phyloP scores from a whole-genome alignment of 2,329 filamentous ascomycete species.

The Aspergillus amoenus region DNA sequence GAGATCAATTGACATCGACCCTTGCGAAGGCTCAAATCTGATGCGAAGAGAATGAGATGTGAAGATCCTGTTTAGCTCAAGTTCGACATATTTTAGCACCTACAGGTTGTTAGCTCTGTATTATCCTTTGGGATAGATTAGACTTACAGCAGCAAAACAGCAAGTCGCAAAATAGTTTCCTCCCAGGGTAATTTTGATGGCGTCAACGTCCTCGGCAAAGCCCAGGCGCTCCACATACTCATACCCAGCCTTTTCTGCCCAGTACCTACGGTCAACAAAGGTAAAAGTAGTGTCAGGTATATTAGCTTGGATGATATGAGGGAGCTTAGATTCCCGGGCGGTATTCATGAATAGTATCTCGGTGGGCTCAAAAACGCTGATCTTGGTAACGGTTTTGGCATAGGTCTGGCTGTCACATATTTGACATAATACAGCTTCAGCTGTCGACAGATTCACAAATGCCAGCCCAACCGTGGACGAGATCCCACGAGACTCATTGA shows the following conservation, averaged over 20 bases:
- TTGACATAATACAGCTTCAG: conserved; percentile 81
- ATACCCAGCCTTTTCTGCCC: conserved; percentile 75
- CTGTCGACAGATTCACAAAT: conserved; percentile 82
- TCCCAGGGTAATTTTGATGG: conserved; percentile 73
- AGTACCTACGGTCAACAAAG: conserved; percentile 72
- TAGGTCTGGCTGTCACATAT: conserved; percentile 94
- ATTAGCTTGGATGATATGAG: conserved; percentile 71
- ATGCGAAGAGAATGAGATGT: conserved; percentile 78
- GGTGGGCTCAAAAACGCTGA: conserved; percentile 75
- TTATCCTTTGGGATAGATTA: neutral
- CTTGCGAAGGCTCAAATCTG: conserved; percentile 82
- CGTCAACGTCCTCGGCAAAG: conserved; percentile 74
- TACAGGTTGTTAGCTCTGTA: conserved; percentile 39
- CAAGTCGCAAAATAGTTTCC: conserved; percentile 87
- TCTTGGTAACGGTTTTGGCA: conserved; percentile 81
- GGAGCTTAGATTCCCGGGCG: conserved; percentile 72
- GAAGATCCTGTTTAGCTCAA: conserved; percentile 67
- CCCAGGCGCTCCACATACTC: conserved; percentile 78
- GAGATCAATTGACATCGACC: conserved; percentile 93
- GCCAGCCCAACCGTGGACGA: conserved; percentile 81
- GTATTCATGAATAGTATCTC: conserved; percentile 76
- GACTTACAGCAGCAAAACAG: conserved; percentile 76
- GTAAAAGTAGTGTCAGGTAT: conserved; percentile 62
- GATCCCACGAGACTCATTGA: conserved; percentile 84
- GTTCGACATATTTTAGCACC: conserved; percentile 78